A percentile compares a stretch with the other conserved stretches of the same genome.
Evolutionary conservation across 2,329 filamentous ascomycete species (phyloP).

Genomic region (Calonectria multiphialidica): DNA sequence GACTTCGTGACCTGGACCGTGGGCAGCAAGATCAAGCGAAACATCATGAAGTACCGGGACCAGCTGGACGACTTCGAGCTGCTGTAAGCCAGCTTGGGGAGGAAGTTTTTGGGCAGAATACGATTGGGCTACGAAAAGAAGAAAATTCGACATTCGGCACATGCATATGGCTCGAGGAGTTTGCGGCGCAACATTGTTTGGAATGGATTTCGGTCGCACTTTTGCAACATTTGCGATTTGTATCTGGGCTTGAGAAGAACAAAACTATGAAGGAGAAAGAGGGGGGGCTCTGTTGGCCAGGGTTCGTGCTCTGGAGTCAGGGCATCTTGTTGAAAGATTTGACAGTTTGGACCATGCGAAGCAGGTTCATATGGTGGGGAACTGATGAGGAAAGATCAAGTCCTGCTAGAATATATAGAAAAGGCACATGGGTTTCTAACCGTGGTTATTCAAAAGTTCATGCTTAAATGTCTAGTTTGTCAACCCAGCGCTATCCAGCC

Average conservation of each 20-base stretch:
- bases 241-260: neutral
- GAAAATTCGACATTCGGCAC: conserved; percentile 21
- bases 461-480: neutral
- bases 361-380: neutral
- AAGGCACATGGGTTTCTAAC: neutral
- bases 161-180: conserved; percentile 34
- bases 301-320: neutral
- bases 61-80: conserved; percentile 97
- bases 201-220: conserved; percentile 14
- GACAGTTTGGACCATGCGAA: neutral
- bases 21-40: conserved; percentile 96
- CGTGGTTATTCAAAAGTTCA: neutral
- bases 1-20: conserved; percentile 98
- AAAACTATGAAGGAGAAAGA: neutral
- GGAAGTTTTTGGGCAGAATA: neutral
- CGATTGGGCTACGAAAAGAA: conserved; percentile 46
- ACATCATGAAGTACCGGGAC: conserved; percentile 94
- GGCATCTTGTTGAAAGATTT: neutral
- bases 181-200: conserved; percentile 27
- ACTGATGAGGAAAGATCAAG: neutral
- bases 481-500: neutral
- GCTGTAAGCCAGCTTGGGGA: conserved; percentile 62
- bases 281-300: neutral
- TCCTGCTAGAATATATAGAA: neutral
- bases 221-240: conserved; percentile 4